Conservation (phyloP, 306 rosid species). For the Lathyrus sativus region DNA sequence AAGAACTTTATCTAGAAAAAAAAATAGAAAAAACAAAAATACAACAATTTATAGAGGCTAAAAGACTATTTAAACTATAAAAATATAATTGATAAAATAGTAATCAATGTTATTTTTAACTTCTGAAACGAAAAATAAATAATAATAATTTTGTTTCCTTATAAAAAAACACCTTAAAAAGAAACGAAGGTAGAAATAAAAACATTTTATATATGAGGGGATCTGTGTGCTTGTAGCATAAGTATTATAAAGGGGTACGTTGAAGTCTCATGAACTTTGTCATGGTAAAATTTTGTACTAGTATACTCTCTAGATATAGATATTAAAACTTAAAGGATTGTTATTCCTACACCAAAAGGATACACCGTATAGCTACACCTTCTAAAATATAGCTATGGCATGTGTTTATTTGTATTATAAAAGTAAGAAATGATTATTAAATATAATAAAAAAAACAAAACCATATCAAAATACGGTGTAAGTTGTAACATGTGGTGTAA, state of each 20-base stretch:
- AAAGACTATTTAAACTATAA: neutral
- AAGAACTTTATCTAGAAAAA: too few species aligned
- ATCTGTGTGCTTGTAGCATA: neutral
- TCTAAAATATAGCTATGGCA: too few species aligned
- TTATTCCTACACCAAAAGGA: too few species aligned
- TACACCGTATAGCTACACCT: too few species aligned
- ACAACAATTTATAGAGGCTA: too few species aligned
- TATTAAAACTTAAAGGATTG: too few species aligned
- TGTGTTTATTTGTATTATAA: too few species aligned
- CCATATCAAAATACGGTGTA: too few species aligned
- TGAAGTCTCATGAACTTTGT: neutral
- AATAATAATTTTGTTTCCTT: neutral
- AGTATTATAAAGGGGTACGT: conserved; percentile 9
- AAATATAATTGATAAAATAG: neutral
- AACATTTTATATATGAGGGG: neutral
- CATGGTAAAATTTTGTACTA: neutral
- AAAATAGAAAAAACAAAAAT: too few species aligned
- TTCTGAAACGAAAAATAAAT: neutral
- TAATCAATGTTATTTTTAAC: conserved; percentile 9
- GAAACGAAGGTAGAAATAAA: neutral
- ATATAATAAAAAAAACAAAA: too few species aligned
- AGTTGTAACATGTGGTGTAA: too few species aligned
- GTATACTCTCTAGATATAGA: neutral
- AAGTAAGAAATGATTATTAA: too few species aligned
- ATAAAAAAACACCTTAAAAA: neutral